phyloP scores from a whole-genome alignment of 169 alveolate species.

The Toxoplasma gondii region DNA sequence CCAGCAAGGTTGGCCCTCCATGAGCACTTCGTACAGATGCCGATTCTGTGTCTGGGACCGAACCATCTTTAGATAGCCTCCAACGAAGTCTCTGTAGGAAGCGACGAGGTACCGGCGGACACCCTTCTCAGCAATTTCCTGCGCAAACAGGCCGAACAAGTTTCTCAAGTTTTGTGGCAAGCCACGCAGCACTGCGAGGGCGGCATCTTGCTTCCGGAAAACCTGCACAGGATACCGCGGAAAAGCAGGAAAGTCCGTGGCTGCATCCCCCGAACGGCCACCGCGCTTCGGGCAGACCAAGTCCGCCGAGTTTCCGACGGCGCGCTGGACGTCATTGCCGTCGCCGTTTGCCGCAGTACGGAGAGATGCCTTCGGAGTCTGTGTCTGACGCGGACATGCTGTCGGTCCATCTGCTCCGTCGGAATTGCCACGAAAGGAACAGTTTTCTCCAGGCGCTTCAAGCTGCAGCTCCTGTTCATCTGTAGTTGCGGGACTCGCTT shows the following conservation, averaged over 20 bases:
- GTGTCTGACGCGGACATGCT: too few relatives aligned
- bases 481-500: too few relatives aligned
- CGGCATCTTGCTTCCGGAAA: constrained; percentile 22
- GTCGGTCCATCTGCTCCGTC: too few relatives aligned
- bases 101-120: constrained; percentile 7
- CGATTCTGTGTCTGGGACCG: background rate
- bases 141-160: background rate
- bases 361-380: too few relatives aligned
- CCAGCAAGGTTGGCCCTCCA: constrained; percentile 69
- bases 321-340: too few relatives aligned
- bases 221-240: background rate
- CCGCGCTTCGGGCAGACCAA: background rate
- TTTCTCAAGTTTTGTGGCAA: background rate
- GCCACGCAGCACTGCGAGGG: background rate
- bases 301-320: too few relatives aligned
- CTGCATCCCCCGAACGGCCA: background rate
- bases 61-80: background rate
- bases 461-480: too few relatives aligned
- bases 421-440: too few relatives aligned
- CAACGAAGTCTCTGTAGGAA: constrained; percentile 10
- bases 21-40: constrained; percentile 68
- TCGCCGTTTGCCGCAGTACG: too few relatives aligned
- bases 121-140: background rate
- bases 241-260: background rate
- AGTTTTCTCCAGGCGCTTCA: too few relatives aligned